A percentile compares a stretch with the other conserved stretches of the same genome.
Evolutionary conservation across 176 grass and related monocot species (phyloP).

Genomic region (Cenchrus fungigraminus): DNA sequence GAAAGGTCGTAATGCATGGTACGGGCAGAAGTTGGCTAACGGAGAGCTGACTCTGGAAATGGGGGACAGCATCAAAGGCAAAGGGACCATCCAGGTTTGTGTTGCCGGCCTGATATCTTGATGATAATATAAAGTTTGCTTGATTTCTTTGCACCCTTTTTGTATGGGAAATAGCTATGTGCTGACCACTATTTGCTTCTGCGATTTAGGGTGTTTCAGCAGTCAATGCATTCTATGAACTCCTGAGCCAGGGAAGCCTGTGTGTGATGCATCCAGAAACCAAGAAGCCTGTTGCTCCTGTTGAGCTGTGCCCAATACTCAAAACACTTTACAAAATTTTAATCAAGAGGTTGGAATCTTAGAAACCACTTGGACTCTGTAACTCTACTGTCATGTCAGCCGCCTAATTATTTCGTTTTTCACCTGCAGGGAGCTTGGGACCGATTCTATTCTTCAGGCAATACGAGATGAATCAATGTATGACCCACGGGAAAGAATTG

Average conservation of each 20-base stretch:
- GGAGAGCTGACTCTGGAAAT: conserved; percentile 82
- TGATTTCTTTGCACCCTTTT: neutral
- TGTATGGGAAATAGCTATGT: neutral
- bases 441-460: conserved; percentile 76
- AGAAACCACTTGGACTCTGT: neutral
- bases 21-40: conserved; percentile 84
- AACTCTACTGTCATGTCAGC: neutral
- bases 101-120: neutral
- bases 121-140: neutral
- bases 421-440: conserved; percentile 68
- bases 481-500: conserved; percentile 87
- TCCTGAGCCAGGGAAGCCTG: conserved; percentile 83
- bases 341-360: conserved; percentile 85
- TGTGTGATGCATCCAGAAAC: conserved; percentile 86
- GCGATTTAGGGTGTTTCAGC: conserved; percentile 80
- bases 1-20: conserved; percentile 98
- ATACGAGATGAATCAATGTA: conserved; percentile 92
- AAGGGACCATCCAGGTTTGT: conserved; percentile 93
- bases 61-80: conserved; percentile 96
- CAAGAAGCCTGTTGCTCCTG: conserved; percentile 81
- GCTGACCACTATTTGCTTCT: conserved; percentile 15
- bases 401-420: neutral
- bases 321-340: conserved; percentile 93
- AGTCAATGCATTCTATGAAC: conserved; percentile 94
- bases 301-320: conserved; percentile 92